Evolutionary conservation across 106 monocot genomes (phyloP).

Genomic region (Dendrobium chrysotoxum): DNA sequence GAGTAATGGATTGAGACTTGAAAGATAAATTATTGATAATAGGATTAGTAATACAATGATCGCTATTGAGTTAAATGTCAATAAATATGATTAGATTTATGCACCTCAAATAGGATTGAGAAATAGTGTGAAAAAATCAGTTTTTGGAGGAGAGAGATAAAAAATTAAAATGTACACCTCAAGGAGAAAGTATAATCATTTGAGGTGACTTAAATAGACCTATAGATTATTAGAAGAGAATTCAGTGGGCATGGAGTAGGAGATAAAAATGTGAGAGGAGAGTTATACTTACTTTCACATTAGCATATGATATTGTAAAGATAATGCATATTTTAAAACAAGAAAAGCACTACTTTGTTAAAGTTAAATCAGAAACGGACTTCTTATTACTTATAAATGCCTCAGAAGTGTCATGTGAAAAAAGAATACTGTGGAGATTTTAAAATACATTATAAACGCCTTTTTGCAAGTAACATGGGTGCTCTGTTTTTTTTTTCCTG

Average conservation of each 20-base stretch:
- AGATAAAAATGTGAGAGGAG: background rate
- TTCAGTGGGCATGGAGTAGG: background rate
- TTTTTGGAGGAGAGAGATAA: background rate
- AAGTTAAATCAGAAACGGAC: background rate
- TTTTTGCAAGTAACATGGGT: no score
- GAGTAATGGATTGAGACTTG: background rate
- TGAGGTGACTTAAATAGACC: background rate
- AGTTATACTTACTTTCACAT: background rate
- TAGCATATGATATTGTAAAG: background rate
- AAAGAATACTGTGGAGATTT: background rate
- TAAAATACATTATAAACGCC: background rate
- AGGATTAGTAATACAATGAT: background rate
- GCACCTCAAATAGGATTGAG: background rate
- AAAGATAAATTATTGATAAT: background rate
- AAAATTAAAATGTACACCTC: background rate
- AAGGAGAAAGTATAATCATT: background rate
- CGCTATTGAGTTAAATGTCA: background rate
- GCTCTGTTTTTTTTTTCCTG: no score
- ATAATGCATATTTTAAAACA: background rate
- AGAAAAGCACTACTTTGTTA: background rate
- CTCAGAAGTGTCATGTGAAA: background rate
- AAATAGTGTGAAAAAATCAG: background rate
- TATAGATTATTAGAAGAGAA: background rate
- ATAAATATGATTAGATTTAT: background rate
- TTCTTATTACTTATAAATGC: background rate